A percentile compares a stretch with the other conserved stretches of the same genome.
These are phyloP conservation scores for Candida loeiensis DNA, from an alignment of 805 yeast genomes.

Conservation along the genomic window DNA sequence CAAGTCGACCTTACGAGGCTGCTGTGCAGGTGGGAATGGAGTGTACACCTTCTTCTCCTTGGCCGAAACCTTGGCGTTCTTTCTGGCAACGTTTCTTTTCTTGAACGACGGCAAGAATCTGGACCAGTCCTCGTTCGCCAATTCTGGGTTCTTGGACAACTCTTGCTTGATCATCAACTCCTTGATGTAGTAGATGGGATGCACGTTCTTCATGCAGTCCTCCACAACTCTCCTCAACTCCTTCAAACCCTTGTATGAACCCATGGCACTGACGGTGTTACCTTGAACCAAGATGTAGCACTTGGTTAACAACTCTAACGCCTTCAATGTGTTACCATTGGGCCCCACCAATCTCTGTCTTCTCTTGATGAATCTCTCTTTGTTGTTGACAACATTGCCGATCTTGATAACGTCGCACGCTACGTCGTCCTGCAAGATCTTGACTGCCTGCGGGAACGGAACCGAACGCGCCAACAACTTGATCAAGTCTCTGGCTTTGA, in stretches of 20 bases:
- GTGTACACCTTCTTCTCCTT: conserved; percentile 80
- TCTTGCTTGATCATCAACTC: conserved; percentile 97
- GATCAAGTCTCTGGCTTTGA: conserved; percentile 92
- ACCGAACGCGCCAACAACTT: conserved; percentile 93
- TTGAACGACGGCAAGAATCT: conserved; percentile 94
- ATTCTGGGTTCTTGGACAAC: conserved; percentile 89
- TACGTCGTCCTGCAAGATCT: conserved; percentile 83
- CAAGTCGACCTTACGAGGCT: conserved; percentile 94
- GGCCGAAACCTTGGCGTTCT: conserved; percentile 70
- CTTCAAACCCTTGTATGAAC: conserved; percentile 89
- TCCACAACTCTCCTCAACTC: conserved; percentile 91
- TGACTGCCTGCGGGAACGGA: conserved; percentile 94
- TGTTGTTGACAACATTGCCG: conserved; percentile 82
- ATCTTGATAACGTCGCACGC: conserved; percentile 97
- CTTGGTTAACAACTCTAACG: conserved; percentile 89
- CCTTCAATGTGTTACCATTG: conserved; percentile 92
- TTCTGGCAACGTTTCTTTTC: conserved; percentile 92
- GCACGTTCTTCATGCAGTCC: conserved; percentile 95
- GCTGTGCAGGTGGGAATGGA: conserved; percentile 98
- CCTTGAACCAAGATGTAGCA: conserved; percentile 97
- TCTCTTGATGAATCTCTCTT: conserved; percentile 91
- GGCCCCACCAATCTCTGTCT: conserved; percentile 97
- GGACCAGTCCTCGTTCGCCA: conserved; percentile 95
- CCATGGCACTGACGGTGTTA: conserved; percentile 95
- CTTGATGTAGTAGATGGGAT: conserved; percentile 96